phyloP scores from a whole-genome alignment of 495 filamentous ascomycete genomes.

The Penicillium paxilli region DNA sequence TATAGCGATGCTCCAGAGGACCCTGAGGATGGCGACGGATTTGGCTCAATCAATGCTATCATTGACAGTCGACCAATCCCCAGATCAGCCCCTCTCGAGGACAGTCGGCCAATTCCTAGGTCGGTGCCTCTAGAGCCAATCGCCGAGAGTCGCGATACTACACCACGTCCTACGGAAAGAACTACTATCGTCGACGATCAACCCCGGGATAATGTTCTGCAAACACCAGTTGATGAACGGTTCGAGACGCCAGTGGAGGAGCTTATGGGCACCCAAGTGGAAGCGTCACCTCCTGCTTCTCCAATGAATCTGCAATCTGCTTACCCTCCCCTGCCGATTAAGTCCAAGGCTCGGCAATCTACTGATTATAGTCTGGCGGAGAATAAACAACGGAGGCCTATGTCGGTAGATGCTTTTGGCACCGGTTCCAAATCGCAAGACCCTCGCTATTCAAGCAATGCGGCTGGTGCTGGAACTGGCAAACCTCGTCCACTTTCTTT shows the following conservation, averaged over 20 bases:
- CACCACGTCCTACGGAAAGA: slow-evolving; percentile 14
- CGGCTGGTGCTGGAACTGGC: slow-evolving; percentile 3
- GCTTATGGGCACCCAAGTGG: slow-evolving; percentile 9
- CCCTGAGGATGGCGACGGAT: slow-evolving; percentile 68
- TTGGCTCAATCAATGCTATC: slow-evolving; percentile 82
- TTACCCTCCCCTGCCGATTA: slow-evolving; percentile 18
- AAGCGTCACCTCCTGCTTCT: slow-evolving; percentile 20
- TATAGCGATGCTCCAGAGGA: slow-evolving; percentile 91
- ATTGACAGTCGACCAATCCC: slow-evolving; percentile 56
- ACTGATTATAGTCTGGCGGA: slow-evolving; percentile 13
- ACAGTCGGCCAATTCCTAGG: slow-evolving; percentile 44
- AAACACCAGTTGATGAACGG: slow-evolving; percentile 22
- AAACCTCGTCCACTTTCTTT: slow-evolving; percentile 29
- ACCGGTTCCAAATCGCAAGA: slow-evolving; percentile 12
- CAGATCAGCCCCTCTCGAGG: slow-evolving; percentile 25
- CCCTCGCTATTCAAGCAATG: slow-evolving; percentile 10
- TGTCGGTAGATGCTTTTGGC: slow-evolving; percentile 22
- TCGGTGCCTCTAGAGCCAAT: slow-evolving; percentile 10
- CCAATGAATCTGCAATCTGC: slow-evolving; percentile 19
- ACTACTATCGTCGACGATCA: slow-evolving; percentile 12
- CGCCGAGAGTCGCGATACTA: slow-evolving; percentile 22
- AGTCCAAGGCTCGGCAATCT: slow-evolving; percentile 5
- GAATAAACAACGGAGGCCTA: slow-evolving; percentile 21
- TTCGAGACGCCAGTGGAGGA: slow-evolving; percentile 22
- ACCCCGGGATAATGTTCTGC: slow-evolving; percentile 14